A percentile compares a stretch with the other conserved stretches of the same genome.
phyloP scores from a whole-genome alignment of 2,329 filamentous ascomycete genomes.

The Aspergillus carbonarius region DNA sequence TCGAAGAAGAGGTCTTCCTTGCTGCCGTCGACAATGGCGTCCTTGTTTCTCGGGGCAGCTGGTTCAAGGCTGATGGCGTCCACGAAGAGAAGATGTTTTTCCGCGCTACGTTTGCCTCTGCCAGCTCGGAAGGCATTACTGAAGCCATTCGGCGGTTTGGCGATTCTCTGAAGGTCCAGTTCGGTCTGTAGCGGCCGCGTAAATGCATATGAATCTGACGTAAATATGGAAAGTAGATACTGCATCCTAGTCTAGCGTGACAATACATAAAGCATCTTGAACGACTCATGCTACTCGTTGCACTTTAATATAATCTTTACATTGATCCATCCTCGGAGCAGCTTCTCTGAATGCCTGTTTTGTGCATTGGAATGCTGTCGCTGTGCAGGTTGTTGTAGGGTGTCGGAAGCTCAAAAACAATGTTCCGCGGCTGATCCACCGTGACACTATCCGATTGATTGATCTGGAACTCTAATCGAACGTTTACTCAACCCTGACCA shows the following conservation, averaged over 20 bases:
- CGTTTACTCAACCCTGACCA: conserved; percentile 9
- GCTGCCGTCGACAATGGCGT: conserved; percentile 73
- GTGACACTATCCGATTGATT: conserved; percentile 13
- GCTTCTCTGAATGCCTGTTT: no score
- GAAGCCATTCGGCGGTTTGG: conserved; percentile 75
- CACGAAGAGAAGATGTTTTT: conserved; percentile 71
- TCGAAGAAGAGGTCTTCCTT: conserved; percentile 87
- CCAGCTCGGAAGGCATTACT: conserved; percentile 67
- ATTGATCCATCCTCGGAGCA: no score
- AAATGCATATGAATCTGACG: background rate
- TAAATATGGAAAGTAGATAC: background rate
- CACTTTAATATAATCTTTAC: no score
- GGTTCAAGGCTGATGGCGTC: conserved; percentile 78
- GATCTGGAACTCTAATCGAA: conserved; percentile 21
- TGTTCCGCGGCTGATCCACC: conserved; percentile 13
- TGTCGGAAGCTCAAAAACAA: conserved; percentile 7
- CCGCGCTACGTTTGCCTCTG: conserved; percentile 84
- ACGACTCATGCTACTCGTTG: no score
- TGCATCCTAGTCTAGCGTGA: background rate
- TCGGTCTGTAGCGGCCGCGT: conserved; percentile 45
- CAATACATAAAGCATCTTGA: no score
- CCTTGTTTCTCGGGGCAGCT: conserved; percentile 79
- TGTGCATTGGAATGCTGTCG: no score
- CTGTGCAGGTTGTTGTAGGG: background rate
- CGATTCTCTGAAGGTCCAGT: conserved; percentile 65